Evolutionary conservation across 176 grass and related monocot species (phyloP).

Genomic region (Triticum dicoccoides): DNA sequence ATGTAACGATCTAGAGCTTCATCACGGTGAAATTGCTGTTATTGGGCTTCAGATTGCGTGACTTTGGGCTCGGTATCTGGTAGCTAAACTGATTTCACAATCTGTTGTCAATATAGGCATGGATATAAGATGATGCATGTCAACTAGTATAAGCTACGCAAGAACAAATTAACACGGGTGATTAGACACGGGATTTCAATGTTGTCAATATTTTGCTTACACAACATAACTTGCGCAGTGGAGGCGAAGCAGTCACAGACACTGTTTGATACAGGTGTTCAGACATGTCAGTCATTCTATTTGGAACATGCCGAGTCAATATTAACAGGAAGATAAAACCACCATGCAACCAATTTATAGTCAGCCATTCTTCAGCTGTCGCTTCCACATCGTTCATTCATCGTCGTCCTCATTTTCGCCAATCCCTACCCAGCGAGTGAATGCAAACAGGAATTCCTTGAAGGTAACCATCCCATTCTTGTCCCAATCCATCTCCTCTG

Average conservation of each 20-base stretch:
- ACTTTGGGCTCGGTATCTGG: neutral
- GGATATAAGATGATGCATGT: neutral
- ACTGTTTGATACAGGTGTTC: neutral
- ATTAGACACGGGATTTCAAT: too few relatives aligned
- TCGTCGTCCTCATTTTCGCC: slow-evolving; percentile 69
- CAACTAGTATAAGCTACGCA: neutral
- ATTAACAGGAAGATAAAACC: neutral
- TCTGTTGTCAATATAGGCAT: neutral
- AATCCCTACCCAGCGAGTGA: slow-evolving; percentile 92
- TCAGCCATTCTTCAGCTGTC: neutral
- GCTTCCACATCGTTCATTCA: slow-evolving; percentile 1
- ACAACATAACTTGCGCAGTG: neutral
- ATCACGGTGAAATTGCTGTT: neutral
- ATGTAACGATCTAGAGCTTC: neutral
- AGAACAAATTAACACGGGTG: neutral
- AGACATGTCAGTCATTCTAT: neutral
- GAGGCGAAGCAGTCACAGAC: neutral
- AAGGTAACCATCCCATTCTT: slow-evolving; percentile 94
- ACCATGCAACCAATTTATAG: slow-evolving; percentile 27
- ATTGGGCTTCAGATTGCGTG: neutral
- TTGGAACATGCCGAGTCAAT: neutral
- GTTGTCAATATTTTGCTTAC: too few relatives aligned
- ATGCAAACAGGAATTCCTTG: slow-evolving; percentile 94
- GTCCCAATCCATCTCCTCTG: slow-evolving; percentile 99
- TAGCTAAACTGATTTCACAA: neutral